A percentile compares a stretch with the other conserved stretches of the same genome.
Evolutionary conservation across 2,329 filamentous ascomycete species (phyloP).

Genomic region (Colletotrichum higginsianum): DNA sequence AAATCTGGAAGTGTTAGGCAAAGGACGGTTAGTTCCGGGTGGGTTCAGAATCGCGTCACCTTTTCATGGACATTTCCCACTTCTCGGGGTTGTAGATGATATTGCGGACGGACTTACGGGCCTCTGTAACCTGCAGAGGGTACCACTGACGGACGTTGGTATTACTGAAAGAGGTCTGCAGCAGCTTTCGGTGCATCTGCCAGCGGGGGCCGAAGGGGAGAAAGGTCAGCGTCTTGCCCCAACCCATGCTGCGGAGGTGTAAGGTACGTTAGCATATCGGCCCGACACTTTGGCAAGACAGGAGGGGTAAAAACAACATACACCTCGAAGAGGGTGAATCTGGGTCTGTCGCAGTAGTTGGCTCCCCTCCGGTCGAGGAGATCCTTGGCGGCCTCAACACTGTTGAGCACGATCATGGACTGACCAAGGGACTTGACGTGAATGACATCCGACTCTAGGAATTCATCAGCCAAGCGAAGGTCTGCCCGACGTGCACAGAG

Average conservation of each 20-base stretch:
- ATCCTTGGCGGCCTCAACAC: conserved; percentile 57
- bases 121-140: conserved; percentile 51
- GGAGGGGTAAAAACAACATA: conserved; percentile 21
- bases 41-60: conserved; percentile 1
- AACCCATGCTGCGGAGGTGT: conserved; percentile 55
- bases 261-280: conserved; percentile 26
- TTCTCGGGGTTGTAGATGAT: conserved; percentile 42
- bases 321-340: conserved; percentile 59
- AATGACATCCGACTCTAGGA: conserved; percentile 49
- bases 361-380: conserved; percentile 61
- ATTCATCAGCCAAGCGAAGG: conserved; percentile 3
- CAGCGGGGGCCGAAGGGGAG: conserved; percentile 59
- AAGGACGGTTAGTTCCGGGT: not conserved
- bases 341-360: conserved; percentile 61
- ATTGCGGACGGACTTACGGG: conserved; percentile 48
- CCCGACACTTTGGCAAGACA: not conserved
- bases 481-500: not conserved
- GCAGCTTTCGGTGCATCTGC: conserved; percentile 59
- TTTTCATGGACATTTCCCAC: conserved; percentile 44
- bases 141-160: conserved; percentile 53
- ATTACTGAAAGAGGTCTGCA: conserved; percentile 61
- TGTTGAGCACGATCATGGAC: conserved; percentile 60
- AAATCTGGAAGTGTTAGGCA: conserved; percentile 43
- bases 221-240: conserved; percentile 63
- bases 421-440: conserved; percentile 51